Percentiles rank a stretch among this genome's conserved stretches.
Evolutionary conservation across 805 yeast species (phyloP).

Genomic region (Metschnikowia cerradonensis): DNA sequence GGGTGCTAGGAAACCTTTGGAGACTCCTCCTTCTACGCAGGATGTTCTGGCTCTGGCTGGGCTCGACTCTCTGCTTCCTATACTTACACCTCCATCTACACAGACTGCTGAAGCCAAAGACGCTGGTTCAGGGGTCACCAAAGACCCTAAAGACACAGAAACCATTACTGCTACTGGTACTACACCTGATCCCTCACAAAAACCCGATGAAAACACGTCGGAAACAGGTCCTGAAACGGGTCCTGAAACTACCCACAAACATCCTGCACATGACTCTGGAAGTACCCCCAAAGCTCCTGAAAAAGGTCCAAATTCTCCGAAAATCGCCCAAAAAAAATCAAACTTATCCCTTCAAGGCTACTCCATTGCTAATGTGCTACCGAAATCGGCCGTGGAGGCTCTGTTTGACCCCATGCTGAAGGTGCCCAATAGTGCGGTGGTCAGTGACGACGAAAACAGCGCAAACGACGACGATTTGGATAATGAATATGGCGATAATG

Average conservation of each 20-base stretch:
- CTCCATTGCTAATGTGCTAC: conserved; percentile 1
- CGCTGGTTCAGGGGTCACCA: neutral
- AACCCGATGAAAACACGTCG: too few species aligned
- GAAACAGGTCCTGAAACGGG: too few species aligned
- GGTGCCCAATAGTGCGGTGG: conserved; percentile 10
- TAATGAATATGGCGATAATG: conserved; percentile 22
- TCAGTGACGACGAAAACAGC: conserved; percentile 11
- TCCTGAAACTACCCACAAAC: too few species aligned
- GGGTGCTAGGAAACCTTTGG: conserved; percentile 16
- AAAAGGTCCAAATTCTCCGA: neutral
- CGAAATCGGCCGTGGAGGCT: conserved; percentile 11
- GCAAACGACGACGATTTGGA: conserved; percentile 13
- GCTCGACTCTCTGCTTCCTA: conserved; percentile 1
- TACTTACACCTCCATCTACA: neutral
- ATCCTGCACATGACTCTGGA: too few species aligned
- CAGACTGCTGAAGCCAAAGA: neutral
- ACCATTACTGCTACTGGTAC: too few species aligned
- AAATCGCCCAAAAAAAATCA: conserved; percentile 1
- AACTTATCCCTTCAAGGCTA: neutral
- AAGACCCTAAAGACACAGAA: too few species aligned
- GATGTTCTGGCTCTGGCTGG: neutral
- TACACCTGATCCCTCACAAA: too few species aligned
- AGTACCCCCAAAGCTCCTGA: too few species aligned
- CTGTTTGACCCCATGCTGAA: conserved; percentile 27
- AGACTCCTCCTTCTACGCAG: conserved; percentile 19